Percentiles rank a stretch among this genome's conserved stretches.
These are phyloP conservation scores for Puccinia horiana DNA, from an alignment of 1,284 basidiomycete genomes.

Conservation along the genomic window DNA sequence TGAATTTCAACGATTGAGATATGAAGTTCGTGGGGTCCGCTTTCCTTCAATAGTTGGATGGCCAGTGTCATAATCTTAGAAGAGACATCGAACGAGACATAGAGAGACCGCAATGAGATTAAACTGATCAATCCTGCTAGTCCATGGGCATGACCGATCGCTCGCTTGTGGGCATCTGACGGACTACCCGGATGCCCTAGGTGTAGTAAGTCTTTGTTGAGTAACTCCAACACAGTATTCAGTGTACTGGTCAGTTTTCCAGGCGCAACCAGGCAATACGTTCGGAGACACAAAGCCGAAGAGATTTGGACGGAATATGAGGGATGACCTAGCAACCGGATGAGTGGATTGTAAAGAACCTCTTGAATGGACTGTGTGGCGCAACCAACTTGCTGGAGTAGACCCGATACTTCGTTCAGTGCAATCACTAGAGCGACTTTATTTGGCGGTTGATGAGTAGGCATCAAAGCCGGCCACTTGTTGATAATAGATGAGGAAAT, in stretches of 20 bases:
- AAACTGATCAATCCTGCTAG: constrained; percentile 82
- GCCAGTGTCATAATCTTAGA: constrained; percentile 89
- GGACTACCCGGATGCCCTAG: constrained; percentile 69
- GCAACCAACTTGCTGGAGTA: constrained; percentile 87
- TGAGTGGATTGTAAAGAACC: constrained; percentile 78
- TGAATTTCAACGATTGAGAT: constrained; percentile 83
- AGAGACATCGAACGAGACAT: constrained; percentile 89
- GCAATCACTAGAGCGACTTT: constrained; percentile 74
- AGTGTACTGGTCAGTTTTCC: constrained; percentile 73
- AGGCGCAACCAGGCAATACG: constrained; percentile 84
- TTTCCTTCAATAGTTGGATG: constrained; percentile 82
- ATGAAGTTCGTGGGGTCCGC: constrained; percentile 83
- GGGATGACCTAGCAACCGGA: constrained; percentile 82
- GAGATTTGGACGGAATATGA: constrained; percentile 81
- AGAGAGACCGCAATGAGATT: constrained; percentile 82
- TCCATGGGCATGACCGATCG: constrained; percentile 84
- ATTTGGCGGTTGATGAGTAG: constrained; percentile 73
- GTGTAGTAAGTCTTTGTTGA: constrained; percentile 74
- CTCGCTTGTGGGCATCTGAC: constrained; percentile 62
- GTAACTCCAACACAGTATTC: constrained; percentile 63
- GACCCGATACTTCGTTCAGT: constrained; percentile 77
- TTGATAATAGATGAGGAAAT: constrained; percentile 77
- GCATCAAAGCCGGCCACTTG: constrained; percentile 88
- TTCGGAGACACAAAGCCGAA: constrained; percentile 81
- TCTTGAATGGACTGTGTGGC: constrained; percentile 87